Conservation (phyloP, 352 stramenopile genomes). For the Phytopythium sindhum region DNA sequence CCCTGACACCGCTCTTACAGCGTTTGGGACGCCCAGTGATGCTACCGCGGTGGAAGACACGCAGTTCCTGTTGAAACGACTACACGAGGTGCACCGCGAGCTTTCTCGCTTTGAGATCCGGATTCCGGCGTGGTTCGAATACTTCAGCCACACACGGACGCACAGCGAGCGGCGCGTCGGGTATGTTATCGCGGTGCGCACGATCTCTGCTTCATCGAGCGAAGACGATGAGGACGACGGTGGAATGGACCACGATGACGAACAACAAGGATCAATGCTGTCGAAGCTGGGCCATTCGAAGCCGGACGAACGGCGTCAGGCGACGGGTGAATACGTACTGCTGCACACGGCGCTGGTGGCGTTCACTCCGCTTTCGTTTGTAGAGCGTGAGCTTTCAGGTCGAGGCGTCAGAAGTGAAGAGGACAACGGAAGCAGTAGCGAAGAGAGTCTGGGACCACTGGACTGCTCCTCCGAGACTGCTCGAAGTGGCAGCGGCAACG, state of each 20-base stretch:
- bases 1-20: background rate
- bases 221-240: constrained; percentile 11
- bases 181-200: constrained; percentile 35
- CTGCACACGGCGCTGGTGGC: constrained; percentile 31
- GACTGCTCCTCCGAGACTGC: background rate
- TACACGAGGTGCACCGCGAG: constrained; percentile 23
- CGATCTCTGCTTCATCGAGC: background rate
- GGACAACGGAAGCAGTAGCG: background rate
- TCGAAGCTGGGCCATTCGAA: background rate
- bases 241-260: background rate
- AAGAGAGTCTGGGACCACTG: background rate
- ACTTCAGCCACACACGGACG: constrained; percentile 34
- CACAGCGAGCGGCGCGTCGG: constrained; percentile 42
- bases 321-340: constrained; percentile 28
- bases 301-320: background rate
- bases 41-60: background rate
- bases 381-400: constrained; percentile 21
- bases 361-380: constrained; percentile 37
- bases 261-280: background rate
- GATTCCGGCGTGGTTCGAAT: constrained; percentile 52
- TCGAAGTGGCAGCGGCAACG: background rate
- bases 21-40: background rate
- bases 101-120: constrained; percentile 31
- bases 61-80: constrained; percentile 7
- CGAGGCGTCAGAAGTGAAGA: background rate